These are phyloP conservation scores for Zarea fungicola DNA, from an alignment of 2,329 filamentous ascomycete genomes.

Conservation along the genomic window DNA sequence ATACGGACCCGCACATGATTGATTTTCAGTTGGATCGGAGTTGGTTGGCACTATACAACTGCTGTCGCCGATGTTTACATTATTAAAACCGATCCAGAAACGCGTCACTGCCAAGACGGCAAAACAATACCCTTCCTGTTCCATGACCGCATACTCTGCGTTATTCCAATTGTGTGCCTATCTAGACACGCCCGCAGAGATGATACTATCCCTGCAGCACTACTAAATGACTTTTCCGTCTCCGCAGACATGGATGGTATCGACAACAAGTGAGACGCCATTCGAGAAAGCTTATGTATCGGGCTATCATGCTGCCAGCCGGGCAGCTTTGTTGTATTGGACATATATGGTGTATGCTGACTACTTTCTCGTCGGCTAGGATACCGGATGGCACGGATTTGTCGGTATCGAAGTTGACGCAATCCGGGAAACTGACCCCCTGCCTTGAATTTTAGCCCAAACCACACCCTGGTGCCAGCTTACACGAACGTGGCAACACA, in stretches of 20 bases:
- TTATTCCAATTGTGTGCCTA: background rate
- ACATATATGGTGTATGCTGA: too few species aligned
- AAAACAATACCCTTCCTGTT: background rate
- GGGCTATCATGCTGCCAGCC: too few species aligned
- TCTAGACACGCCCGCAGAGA: background rate
- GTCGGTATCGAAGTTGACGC: too few species aligned
- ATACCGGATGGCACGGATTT: too few species aligned
- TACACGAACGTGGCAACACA: too few species aligned
- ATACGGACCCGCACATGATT: background rate
- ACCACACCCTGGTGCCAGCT: too few species aligned
- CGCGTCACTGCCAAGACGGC: background rate
- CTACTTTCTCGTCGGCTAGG: too few species aligned
- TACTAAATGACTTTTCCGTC: conserved; percentile 1
- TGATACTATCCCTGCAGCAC: background rate
- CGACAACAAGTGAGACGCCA: background rate
- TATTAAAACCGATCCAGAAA: background rate
- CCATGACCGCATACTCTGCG: conserved; percentile 1
- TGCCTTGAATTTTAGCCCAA: too few species aligned
- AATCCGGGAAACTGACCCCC: too few species aligned
- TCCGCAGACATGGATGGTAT: conserved; percentile 1
- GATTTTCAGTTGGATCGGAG: conserved; percentile 1
- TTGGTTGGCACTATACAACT: background rate
- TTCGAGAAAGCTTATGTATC: background rate
- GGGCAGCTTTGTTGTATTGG: too few species aligned
- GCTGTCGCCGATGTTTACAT: conserved; percentile 1